A percentile compares a stretch with the other conserved stretches of the same genome.
phyloP scores from a whole-genome alignment of 805 yeast genomes.

The Martiniozyma abietophila region DNA sequence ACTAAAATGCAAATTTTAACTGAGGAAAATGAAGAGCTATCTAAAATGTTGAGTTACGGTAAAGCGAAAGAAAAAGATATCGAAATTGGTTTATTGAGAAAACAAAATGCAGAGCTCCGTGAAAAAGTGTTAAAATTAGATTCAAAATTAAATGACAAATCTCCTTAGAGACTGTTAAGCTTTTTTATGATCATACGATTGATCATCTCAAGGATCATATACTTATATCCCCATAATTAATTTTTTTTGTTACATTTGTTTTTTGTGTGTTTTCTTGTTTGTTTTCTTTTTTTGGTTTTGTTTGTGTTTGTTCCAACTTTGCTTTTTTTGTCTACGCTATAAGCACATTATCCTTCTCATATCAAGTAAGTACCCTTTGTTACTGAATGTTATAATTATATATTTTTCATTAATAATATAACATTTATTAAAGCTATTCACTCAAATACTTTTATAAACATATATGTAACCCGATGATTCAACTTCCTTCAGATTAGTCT shows the following conservation, averaged over 20 bases:
- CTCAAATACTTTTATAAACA: conserved; percentile 22
- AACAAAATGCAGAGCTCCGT: conserved; percentile 40
- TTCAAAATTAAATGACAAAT: conserved; percentile 15
- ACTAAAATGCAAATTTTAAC: conserved; percentile 50
- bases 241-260: too few relatives aligned
- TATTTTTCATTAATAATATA: neutral
- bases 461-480: conserved; percentile 41
- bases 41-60: conserved; percentile 67
- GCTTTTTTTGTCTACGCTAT: too few relatives aligned
- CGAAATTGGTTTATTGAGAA: conserved; percentile 52
- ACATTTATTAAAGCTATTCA: neutral
- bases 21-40: conserved; percentile 61
- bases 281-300: too few relatives aligned
- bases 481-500: conserved; percentile 33
- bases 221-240: too few relatives aligned
- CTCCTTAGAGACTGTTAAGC: neutral
- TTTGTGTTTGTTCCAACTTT: too few relatives aligned
- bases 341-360: too few relatives aligned
- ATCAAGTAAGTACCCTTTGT: neutral
- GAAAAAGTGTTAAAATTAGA: conserved; percentile 25
- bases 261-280: too few relatives aligned
- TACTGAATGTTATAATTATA: neutral
- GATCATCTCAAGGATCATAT: too few relatives aligned
- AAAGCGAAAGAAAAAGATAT: conserved; percentile 62
- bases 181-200: too few relatives aligned